Conservation (phyloP, 2,329 filamentous ascomycete species). For the Stachybotrys elegans region DNA sequence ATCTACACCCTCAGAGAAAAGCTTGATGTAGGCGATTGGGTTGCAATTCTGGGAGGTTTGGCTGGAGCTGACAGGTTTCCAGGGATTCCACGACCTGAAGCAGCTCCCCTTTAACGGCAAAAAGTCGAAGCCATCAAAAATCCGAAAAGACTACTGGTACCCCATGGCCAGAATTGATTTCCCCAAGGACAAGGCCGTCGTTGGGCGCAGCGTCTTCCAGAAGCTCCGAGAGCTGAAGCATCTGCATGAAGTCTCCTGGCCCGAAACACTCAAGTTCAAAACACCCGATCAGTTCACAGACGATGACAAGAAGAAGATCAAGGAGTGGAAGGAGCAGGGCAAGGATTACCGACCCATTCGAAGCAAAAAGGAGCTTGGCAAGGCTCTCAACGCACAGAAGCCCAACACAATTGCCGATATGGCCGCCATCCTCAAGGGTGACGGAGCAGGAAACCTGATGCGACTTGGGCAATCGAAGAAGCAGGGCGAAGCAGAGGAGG, state of each 20-base stretch:
- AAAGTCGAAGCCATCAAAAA: conserved; percentile 56
- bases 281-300: conserved; percentile 25
- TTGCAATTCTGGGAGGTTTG: background rate
- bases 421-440: conserved; percentile 50
- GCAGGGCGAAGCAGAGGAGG: conserved; percentile 11
- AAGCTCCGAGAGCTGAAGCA: conserved; percentile 60
- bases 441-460: conserved; percentile 47
- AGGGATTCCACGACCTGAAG: conserved; percentile 41
- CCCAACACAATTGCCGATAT: conserved; percentile 60
- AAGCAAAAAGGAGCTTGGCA: conserved; percentile 39
- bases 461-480: conserved; percentile 15
- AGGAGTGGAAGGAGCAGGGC: conserved; percentile 22
- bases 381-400: conserved; percentile 54
- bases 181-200: conserved; percentile 40
- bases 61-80: background rate
- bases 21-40: conserved; percentile 35
- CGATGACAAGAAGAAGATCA: conserved; percentile 27
- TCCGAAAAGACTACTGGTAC: conserved; percentile 64
- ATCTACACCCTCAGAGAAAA: conserved; percentile 45
- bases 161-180: conserved; percentile 58
- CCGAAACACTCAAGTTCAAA: conserved; percentile 39
- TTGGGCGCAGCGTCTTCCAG: conserved; percentile 57
- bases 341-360: conserved; percentile 27
- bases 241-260: conserved; percentile 60
- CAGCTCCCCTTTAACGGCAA: conserved; percentile 64